Evolutionary conservation across 2,329 filamentous ascomycete genomes (phyloP), one percentile per base, ranked within the genome.

Genomic region (Pseudocercospora eumusae): DNA sequence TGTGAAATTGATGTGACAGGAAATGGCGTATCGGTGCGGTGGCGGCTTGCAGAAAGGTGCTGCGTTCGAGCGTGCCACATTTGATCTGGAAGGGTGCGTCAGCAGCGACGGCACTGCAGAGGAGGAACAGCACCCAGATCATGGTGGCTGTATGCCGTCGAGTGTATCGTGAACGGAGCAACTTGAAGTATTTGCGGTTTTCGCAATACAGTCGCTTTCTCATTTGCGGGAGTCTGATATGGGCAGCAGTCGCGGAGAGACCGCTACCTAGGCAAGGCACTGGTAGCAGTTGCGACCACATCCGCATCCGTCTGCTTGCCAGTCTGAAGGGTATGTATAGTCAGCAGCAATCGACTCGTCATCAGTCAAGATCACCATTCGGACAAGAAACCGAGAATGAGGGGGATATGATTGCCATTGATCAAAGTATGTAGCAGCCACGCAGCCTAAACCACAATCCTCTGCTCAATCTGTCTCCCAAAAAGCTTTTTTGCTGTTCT

Each of bases 401-500:
- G 49, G 31, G 15, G 49, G 25, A 31, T 31, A 11, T 40, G n/a
- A 31, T 40, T 36, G 52, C 52, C 52, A 54, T 54, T 54, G 28
- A 40, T 21, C 27, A 7, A 15, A 54, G 18, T 54, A 54, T 25
- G 52, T 33, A 54, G 18, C 31, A 23, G 47, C 47, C 15, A 18
- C 20, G 47, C 47, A 52, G 25, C 47, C 21, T 28, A n/a, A n/a
- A 23, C 31, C 36, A 40, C 36, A 40, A 11, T 28, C 20, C n/a
- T 54, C 31, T 40, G 23, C 28, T 40, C 52, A 33, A 54, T 18
- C 13, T 23, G 18, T 23, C 28, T 25, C 52, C 33, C 28, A 54
- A 53, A 36, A 53, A 27, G 20, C 49, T 54, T 54, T 54, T 54
- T 21, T 54, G 52, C 52, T 33, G 31, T 54, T 54, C 52, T 54